phyloP scores from a whole-genome alignment of 352 stramenopile species.

The Globisporangium irregulare region DNA sequence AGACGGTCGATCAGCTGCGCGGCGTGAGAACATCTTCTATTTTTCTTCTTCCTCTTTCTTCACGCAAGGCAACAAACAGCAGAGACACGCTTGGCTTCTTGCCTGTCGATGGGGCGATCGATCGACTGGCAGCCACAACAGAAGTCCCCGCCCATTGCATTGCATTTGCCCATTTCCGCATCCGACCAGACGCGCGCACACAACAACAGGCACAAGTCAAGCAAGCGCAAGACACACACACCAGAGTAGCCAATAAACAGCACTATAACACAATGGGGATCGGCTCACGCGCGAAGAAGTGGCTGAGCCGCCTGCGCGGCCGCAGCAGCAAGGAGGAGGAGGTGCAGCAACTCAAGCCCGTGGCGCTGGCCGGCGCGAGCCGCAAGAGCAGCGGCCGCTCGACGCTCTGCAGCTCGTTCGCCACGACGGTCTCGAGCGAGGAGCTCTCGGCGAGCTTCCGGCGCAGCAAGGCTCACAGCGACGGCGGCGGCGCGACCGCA shows the following conservation, averaged over 20 bases:
- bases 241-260: not conserved
- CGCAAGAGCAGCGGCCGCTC: slow-evolving; percentile 46
- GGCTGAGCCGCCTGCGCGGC: slow-evolving; percentile 44
- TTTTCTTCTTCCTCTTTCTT: not conserved
- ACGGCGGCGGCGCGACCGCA: slow-evolving; percentile 20
- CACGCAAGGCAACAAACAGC: not conserved
- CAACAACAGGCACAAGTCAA: not conserved
- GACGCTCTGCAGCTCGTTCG: slow-evolving; percentile 63
- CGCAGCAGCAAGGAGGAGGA: slow-evolving; percentile 57
- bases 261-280: slow-evolving; percentile 34
- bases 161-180: slow-evolving; percentile 5
- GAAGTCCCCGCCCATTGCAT: not conserved
- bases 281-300: slow-evolving; percentile 38
- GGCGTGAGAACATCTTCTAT: not conserved
- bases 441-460: slow-evolving; percentile 27
- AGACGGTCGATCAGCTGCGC: slow-evolving; percentile 5
- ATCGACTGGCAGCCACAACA: not conserved
- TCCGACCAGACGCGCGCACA: not conserved
- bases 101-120: not conserved
- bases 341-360: slow-evolving; percentile 48
- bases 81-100: not conserved
- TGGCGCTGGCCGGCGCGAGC: slow-evolving; percentile 68
- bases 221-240: not conserved
- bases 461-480: slow-evolving; percentile 51
- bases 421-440: slow-evolving; percentile 36